Evolutionary conservation across 768 basidiomycete genomes (phyloP).

Genomic region (Botryobasidium botryosum): DNA sequence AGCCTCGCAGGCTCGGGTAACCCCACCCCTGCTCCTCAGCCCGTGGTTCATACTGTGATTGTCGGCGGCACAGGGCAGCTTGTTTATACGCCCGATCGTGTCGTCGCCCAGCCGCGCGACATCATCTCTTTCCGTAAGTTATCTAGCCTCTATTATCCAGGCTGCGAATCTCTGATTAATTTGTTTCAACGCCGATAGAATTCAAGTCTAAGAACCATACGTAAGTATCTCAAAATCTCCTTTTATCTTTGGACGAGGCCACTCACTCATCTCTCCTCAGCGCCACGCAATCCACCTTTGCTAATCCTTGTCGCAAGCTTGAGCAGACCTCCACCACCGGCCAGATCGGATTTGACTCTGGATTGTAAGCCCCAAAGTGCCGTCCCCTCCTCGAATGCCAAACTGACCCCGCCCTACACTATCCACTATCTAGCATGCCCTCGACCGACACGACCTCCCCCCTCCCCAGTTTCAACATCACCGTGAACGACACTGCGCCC

Average conservation of each 20-base stretch:
- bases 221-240: too few relatives aligned
- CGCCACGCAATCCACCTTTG: conserved; percentile 9
- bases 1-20: background rate
- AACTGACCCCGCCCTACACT: background rate
- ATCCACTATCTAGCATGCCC: conserved; percentile 9
- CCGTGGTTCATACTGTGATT: conserved; percentile 9
- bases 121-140: conserved; percentile 11
- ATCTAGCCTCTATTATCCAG: background rate
- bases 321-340: too few relatives aligned
- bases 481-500: conserved; percentile 10
- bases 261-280: too few relatives aligned
- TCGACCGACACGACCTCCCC: conserved; percentile 1
- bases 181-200: background rate
- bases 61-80: conserved; percentile 9
- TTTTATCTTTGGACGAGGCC: too few relatives aligned
- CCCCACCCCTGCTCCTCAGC: conserved; percentile 1
- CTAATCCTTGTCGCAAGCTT: conserved; percentile 10
- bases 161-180: background rate
- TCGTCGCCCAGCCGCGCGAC: conserved; percentile 9
- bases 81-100: conserved; percentile 5
- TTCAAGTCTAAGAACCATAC: conserved; percentile 7
- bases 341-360: conserved; percentile 8
- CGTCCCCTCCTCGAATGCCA: background rate
- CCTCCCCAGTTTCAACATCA: conserved; percentile 8
- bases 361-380: conserved; percentile 5